Percentiles rank a stretch among this genome's conserved stretches.
phyloP scores from a whole-genome alignment of 805 yeast genomes.

The Zygotorulaspora florentina region DNA sequence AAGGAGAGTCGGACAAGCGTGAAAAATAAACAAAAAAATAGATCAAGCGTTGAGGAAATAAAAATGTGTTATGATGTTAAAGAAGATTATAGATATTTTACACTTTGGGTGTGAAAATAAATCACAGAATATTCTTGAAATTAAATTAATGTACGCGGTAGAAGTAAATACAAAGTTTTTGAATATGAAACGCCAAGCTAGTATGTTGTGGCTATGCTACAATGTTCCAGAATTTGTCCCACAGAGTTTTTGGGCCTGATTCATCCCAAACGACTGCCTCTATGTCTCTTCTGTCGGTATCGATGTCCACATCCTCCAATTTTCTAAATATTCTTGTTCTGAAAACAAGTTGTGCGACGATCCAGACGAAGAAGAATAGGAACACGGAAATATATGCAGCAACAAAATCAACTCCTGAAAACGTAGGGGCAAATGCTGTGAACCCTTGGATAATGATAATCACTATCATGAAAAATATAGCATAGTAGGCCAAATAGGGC shows the following conservation, averaged over 20 bases:
- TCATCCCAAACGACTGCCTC: slow-evolving; percentile 60
- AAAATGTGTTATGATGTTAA: too few species aligned
- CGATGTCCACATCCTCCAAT: slow-evolving; percentile 63
- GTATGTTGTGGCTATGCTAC: slow-evolving; percentile 29
- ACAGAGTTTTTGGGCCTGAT: slow-evolving; percentile 41
- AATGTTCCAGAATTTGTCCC: slow-evolving; percentile 54
- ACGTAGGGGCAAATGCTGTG: slow-evolving; percentile 49
- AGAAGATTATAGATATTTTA: too few species aligned
- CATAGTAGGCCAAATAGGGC: slow-evolving; percentile 66
- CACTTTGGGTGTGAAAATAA: too few species aligned
- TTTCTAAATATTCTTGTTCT: slow-evolving; percentile 45
- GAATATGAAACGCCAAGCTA: not conserved
- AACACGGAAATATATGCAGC: slow-evolving; percentile 69
- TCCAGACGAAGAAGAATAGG: slow-evolving; percentile 52
- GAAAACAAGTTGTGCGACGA: slow-evolving; percentile 50
- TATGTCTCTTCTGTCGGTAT: slow-evolving; percentile 59
- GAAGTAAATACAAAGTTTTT: not conserved
- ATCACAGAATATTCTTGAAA: too few species aligned
- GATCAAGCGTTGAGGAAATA: too few species aligned
- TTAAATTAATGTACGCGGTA: not conserved
- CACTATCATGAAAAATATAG: slow-evolving; percentile 48
- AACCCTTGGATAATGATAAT: slow-evolving; percentile 73
- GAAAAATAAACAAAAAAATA: not conserved
- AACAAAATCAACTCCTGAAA: slow-evolving; percentile 56
- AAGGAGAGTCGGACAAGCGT: not conserved